Conservation (phyloP, 2,329 filamentous ascomycete genomes). For the Botryotinia narcissicola region DNA sequence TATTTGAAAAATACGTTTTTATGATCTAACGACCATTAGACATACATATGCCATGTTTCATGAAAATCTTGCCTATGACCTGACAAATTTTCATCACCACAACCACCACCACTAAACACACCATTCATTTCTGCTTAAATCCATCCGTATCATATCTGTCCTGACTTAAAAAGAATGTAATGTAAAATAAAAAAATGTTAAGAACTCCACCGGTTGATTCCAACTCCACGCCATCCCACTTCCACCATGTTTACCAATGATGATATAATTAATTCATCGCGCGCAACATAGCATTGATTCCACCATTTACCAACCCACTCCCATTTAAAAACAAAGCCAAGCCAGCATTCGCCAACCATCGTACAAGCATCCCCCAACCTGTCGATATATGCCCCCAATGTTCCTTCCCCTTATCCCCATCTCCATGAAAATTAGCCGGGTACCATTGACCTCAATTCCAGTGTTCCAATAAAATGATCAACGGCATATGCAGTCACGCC, state of each 20-base stretch:
- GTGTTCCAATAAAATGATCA: constrained; percentile 13
- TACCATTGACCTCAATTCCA: background rate
- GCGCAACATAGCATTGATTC: constrained; percentile 6
- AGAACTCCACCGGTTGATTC: constrained; percentile 6
- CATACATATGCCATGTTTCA: background rate
- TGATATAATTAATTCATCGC: constrained; percentile 10
- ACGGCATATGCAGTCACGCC: constrained; percentile 15
- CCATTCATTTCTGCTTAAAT: constrained; percentile 7
- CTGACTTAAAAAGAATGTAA: background rate
- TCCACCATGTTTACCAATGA: background rate
- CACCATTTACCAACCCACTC: constrained; percentile 2
- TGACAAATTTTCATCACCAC: background rate
- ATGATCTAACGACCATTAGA: background rate
- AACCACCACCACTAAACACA: background rate
- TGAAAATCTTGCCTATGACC: constrained; percentile 5
- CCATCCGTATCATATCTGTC: constrained; percentile 10
- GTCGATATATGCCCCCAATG: constrained; percentile 8
- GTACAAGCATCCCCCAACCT: constrained; percentile 18
- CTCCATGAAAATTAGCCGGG: constrained; percentile 10
- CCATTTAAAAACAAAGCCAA: constrained; percentile 14
- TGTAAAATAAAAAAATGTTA: background rate
- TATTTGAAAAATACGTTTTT: background rate
- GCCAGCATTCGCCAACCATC: constrained; percentile 16
- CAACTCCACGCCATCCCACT: constrained; percentile 10
- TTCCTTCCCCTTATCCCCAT: constrained; percentile 10